These are phyloP conservation scores for Colletotrichum sp. DNA, from an alignment of 2,329 filamentous ascomycete genomes.

Conservation along the genomic window DNA sequence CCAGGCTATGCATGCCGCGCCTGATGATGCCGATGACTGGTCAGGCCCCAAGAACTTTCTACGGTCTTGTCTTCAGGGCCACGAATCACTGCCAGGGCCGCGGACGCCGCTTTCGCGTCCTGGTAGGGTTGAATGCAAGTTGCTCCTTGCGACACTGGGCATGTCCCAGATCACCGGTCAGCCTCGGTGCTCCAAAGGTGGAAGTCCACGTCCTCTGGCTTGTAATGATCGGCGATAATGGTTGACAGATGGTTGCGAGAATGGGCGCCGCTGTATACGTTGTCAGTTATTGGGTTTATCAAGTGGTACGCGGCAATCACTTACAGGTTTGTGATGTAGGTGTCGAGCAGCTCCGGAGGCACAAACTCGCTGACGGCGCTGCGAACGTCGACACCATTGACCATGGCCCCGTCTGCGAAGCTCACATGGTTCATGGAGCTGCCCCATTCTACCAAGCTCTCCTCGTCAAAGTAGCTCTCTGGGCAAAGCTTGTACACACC, in stretches of 20 bases:
- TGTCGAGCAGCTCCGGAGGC: conserved; percentile 74
- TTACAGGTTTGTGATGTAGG: conserved; percentile 81
- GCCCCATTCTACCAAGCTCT: conserved; percentile 85
- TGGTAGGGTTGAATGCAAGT: conserved; percentile 12
- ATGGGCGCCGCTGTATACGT: conserved; percentile 61
- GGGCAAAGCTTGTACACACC: conserved; percentile 95
- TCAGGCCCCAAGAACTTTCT: neutral
- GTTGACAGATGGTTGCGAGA: conserved; percentile 75
- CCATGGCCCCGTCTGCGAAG: conserved; percentile 80
- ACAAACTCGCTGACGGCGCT: conserved; percentile 86
- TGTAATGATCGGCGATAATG: conserved; percentile 78
- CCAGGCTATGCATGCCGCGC: conserved; percentile 7
- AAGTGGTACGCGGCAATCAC: conserved; percentile 27
- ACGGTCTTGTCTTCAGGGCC: neutral
- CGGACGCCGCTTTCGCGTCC: conserved; percentile 8
- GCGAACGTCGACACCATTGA: conserved; percentile 78
- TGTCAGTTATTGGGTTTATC: neutral
- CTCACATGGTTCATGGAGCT: conserved; percentile 77
- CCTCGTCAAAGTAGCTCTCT: conserved; percentile 83
- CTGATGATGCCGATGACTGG: neutral
- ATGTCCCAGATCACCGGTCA: conserved; percentile 27
- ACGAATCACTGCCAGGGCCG: conserved; percentile 7
- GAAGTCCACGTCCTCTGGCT: conserved; percentile 72
- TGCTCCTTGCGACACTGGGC: neutral
- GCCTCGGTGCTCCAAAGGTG: conserved; percentile 46